Evolutionary conservation across 306 rosid genomes (phyloP), one percentile per base, ranked within the genome.

Genomic region (Neltuma alba): DNA sequence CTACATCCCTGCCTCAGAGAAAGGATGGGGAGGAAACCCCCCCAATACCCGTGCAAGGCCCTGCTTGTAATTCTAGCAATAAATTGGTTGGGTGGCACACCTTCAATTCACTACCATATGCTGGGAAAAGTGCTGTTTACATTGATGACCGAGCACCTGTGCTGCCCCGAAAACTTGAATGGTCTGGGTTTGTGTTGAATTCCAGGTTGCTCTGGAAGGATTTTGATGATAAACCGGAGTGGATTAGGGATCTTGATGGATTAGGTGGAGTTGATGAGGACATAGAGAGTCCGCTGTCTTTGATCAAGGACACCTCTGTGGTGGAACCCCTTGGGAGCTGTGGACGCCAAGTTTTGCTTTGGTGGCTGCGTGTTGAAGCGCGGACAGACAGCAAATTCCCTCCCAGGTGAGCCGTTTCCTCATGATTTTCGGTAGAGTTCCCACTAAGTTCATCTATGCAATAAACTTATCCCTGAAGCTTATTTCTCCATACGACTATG

Each of bases 291-390:
- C 99, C 99, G 27, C 63, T 96, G n/a, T 88, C 91, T 83, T 87
- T 96, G 86, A 85, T 96, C 80, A 93, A 88, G 90, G 94, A 87
- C 57, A 12, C 85, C 54, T 87, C 94, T 41, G 76, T 89, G 96
- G 93, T 93, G 23, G 99, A 93, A 83, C 99, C 98, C 20, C 97
- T 96, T 54, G 99, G 98, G 82, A 88, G 79, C 82, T 96, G 99
- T 81, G 99, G 99, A 42, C 97, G 96, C 41, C 96, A 93, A 74
- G 90, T 91, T 80, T 83, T 96, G 85, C 88, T 96, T 34, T 96
- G 98, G 98, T 96, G 98, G 99, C 83, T 96, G 52, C 94, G 99
- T 15, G 99, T 93, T 83, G 98, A 96, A 91, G 99, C 98, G 72
- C 99, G 99, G 58, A 86, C 91, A 3, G 99, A 96, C 84, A 96